Evolutionary conservation across 1,284 basidiomycete genomes (phyloP).

Genomic region (Somion occarium): DNA sequence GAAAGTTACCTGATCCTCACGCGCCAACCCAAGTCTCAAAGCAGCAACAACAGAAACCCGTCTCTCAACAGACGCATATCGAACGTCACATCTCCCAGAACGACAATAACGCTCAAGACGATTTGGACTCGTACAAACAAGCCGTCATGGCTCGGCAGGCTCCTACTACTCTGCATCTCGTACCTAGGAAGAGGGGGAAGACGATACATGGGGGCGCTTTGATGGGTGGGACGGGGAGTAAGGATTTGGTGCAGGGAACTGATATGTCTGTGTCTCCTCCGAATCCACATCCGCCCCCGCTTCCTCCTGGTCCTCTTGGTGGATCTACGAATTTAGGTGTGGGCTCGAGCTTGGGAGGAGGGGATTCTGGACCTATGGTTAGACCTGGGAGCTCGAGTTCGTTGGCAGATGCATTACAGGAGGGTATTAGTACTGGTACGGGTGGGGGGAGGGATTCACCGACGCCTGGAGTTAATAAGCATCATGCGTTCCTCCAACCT

Average conservation of each 20-base stretch:
- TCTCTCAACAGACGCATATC: neutral
- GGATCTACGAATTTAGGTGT: neutral
- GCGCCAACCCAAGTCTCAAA: neutral
- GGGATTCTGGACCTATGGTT: too few species aligned
- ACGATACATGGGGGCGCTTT: conserved; percentile 17
- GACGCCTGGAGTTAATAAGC: conserved; percentile 5
- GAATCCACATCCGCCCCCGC: neutral
- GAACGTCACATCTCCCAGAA: neutral
- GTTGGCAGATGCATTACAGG: conserved; percentile 32
- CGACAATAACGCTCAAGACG: conserved; percentile 36
- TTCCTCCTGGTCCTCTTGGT: conserved; percentile 1
- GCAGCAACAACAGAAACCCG: neutral
- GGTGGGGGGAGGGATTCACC: conserved; percentile 2
- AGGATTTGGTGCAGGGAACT: neutral
- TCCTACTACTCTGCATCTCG: conserved; percentile 47
- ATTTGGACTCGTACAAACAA: conserved; percentile 67
- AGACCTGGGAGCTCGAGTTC: conserved; percentile 31
- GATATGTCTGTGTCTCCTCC: neutral
- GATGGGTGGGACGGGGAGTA: conserved; percentile 1
- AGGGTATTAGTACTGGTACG: conserved; percentile 3
- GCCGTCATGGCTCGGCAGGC: conserved; percentile 65
- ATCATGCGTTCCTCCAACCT: neutral
- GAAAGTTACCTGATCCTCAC: conserved; percentile 1
- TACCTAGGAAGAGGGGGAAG: conserved; percentile 29
- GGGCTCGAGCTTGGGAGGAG: conserved; percentile 7